Base-by-base conservation (phyloP, 2,329 filamentous ascomycete genomes). In the Esteya vermicola region DNA sequence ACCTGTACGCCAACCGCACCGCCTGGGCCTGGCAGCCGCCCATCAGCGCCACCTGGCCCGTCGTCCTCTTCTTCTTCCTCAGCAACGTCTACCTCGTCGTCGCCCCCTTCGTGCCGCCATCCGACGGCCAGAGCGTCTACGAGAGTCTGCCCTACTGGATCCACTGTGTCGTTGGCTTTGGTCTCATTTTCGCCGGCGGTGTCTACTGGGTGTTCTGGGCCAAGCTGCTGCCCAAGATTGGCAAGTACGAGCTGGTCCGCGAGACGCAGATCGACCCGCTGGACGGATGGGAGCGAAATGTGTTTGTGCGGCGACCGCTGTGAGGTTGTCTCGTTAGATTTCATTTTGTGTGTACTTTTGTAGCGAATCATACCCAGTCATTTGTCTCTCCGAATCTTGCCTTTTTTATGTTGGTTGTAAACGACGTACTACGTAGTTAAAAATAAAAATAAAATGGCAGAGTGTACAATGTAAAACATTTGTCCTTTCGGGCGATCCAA, bases 211-310 rank as follows among this genome's bases (percentile, higher is more conserved):
- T 72, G 6, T 32, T 73, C 7, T 75, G 71, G 71, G 65, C 68
- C 4, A 51, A 64, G 28, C 48, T 74, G 5, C 45, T 74, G 27
- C 71, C 71, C 40, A 63, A 59, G 50, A 44, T 74, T 25, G 70
- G 70, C 13, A 50, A 51, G 0, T 75, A 81, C 49, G 62, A 71
- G 48, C 60, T 81, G 9, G 62, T 73, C 3, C 64, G 68, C 41
- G 68, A 76, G 54, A 63, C 59, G 0, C 53, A 65, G 2, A 54
- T 78, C 8, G 70, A 75, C 44, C 63, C 64, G 0, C 63, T 71
- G 32, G 75, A 80, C 52, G 75, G 76, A 2, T 80, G 76, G 76
- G 73, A 75, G 48, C 60, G 70, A 25, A 72, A 60, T 40, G 62
- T 70, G 3, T 77, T 78, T 50, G 55, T 61, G 3, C 61, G 53